Evolutionary conservation across 116 monocot genomes (phyloP).

Genomic region (Dioscorea cayenensis): DNA sequence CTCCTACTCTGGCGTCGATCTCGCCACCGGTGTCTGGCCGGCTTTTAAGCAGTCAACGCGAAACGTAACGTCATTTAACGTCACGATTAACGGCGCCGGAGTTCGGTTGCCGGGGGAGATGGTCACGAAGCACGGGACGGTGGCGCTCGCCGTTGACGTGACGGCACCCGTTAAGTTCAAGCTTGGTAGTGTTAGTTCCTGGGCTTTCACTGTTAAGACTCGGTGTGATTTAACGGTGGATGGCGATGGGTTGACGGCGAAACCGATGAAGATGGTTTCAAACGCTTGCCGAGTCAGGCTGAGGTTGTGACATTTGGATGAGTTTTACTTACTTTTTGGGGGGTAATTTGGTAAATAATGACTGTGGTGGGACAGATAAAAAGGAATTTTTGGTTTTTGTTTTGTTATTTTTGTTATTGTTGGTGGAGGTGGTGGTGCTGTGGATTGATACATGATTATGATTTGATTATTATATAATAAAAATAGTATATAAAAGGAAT

Average conservation of each 20-base stretch:
- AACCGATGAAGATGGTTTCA: conserved; percentile 14
- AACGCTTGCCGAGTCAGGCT: conserved; percentile 23
- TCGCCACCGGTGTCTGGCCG: conserved; percentile 35
- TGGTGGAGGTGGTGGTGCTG: no score
- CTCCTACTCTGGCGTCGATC: conserved; percentile 18
- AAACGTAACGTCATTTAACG: conserved; percentile 26
- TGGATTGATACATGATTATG: no score
- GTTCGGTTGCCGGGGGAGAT: conserved; percentile 16
- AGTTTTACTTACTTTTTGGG: neutral
- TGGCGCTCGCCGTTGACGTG: conserved; percentile 25
- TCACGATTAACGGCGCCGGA: conserved; percentile 15
- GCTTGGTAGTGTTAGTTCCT: conserved; percentile 25
- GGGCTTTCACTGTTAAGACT: conserved; percentile 35
- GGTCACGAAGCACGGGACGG: conserved; percentile 13
- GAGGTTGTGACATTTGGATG: neutral
- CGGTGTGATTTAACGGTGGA: conserved; percentile 32
- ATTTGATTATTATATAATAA: no score
- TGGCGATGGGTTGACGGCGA: conserved; percentile 15
- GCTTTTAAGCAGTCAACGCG: conserved; percentile 22
- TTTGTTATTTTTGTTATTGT: no score
- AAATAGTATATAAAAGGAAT: no score
- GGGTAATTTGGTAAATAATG: no score
- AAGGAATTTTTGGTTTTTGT: no score
- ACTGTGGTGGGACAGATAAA: no score
- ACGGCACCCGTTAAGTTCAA: conserved; percentile 37